Evolutionary conservation across 441 rosid genomes (phyloP).

Genomic region (Pelargonium citronellum): DNA sequence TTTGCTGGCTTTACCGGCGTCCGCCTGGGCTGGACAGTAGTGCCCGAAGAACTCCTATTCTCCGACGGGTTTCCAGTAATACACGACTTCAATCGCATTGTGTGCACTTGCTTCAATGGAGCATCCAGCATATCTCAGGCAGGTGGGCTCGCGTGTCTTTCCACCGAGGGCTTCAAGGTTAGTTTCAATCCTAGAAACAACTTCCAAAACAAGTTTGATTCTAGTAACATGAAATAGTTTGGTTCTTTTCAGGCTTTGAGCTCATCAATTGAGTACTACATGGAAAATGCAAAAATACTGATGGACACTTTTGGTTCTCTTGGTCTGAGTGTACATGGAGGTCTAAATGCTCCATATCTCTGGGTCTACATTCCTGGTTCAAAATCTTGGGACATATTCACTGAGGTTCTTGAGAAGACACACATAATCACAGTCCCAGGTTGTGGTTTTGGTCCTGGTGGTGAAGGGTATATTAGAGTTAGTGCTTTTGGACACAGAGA

Average conservation of each 20-base stretch:
- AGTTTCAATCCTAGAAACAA: constrained; percentile 18
- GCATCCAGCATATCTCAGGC: constrained; percentile 87
- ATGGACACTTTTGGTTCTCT: constrained; percentile 73
- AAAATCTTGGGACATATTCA: constrained; percentile 92
- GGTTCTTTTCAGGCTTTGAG: constrained; percentile 62
- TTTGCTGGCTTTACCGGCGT: constrained; percentile 97
- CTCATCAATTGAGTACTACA: constrained; percentile 80
- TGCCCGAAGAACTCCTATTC: constrained; percentile 77
- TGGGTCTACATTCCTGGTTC: constrained; percentile 94
- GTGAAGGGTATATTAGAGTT: constrained; percentile 86
- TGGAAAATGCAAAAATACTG: constrained; percentile 73
- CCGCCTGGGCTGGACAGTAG: constrained; percentile 93
- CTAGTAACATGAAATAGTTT: neutral
- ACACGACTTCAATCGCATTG: constrained; percentile 77
- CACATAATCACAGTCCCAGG: constrained; percentile 92
- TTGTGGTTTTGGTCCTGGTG: constrained; percentile 94
- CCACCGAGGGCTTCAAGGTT: constrained; percentile 74
- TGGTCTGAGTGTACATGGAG: constrained; percentile 76
- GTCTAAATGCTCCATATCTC: constrained; percentile 78
- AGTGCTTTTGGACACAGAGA: constrained; percentile 93
- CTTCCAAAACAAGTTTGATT: neutral
- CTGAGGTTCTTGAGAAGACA: constrained; percentile 86
- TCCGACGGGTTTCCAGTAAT: constrained; percentile 91
- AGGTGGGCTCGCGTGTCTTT: constrained; percentile 91
- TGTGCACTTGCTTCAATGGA: constrained; percentile 89